A percentile compares a stretch with the other conserved stretches of the same genome.
Evolutionary conservation across 2,329 filamentous ascomycete species (phyloP).

Genomic region (Ramularia collo-cygni): DNA sequence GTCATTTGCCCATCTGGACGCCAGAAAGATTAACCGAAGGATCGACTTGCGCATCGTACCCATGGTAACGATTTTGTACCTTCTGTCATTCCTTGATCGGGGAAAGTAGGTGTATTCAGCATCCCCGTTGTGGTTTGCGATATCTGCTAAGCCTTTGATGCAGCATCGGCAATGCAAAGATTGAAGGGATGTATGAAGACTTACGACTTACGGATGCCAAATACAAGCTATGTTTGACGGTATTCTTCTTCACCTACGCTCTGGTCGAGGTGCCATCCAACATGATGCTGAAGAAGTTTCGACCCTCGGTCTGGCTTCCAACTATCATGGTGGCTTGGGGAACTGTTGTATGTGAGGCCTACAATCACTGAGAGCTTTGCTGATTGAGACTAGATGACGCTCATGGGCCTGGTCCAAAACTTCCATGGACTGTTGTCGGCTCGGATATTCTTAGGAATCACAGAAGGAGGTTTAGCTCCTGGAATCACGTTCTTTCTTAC

Average conservation of each 20-base stretch:
- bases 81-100: conserved; percentile 29
- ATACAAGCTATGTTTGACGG: conserved; percentile 31
- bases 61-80: conserved; percentile 33
- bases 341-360: conserved; percentile 2
- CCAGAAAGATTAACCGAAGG: conserved; percentile 5
- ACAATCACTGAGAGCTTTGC: conserved; percentile 3
- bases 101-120: conserved; percentile 8
- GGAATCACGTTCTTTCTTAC: conserved; percentile 36
- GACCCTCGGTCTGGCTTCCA: conserved; percentile 24
- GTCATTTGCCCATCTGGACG: not conserved
- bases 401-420: conserved; percentile 23
- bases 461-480: conserved; percentile 21
- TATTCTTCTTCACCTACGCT: conserved; percentile 34
- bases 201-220: conserved; percentile 13
- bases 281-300: conserved; percentile 24
- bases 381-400: conserved; percentile 7
- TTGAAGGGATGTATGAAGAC: conserved; percentile 18
- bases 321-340: conserved; percentile 5
- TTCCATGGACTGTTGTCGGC: conserved; percentile 22
- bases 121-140: not conserved
- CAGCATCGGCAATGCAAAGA: conserved; percentile 26
- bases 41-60: conserved; percentile 27
- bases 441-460: conserved; percentile 22
- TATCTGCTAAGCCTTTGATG: not conserved
- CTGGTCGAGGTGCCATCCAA: conserved; percentile 32